Conservation (phyloP, 2,329 filamentous ascomycete genomes). For the Zalaria sp. region DNA sequence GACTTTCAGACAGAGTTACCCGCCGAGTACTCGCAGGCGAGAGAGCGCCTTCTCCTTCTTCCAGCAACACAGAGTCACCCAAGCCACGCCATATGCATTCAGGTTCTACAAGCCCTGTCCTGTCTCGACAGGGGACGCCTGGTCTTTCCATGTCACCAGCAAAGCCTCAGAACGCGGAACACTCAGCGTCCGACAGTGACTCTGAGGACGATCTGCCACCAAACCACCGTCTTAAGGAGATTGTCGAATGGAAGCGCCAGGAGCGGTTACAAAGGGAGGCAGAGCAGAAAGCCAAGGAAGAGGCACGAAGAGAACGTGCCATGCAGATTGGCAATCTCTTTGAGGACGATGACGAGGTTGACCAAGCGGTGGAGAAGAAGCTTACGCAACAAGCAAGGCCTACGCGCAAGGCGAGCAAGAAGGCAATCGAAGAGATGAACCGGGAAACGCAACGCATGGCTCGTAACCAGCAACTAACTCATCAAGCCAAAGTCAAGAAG, state of each 20-base stretch:
- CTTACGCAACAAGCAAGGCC: conserved; percentile 58
- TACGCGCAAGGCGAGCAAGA: conserved; percentile 79
- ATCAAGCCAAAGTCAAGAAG: conserved; percentile 77
- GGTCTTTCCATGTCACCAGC: conserved; percentile 4
- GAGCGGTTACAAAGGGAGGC: conserved; percentile 56
- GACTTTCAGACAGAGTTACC: background rate
- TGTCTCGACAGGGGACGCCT: background rate
- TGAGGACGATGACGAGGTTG: conserved; percentile 38
- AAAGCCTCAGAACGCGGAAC: background rate
- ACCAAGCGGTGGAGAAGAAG: conserved; percentile 26
- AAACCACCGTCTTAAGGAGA: conserved; percentile 47
- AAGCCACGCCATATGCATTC: background rate
- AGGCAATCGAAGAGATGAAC: conserved; percentile 87
- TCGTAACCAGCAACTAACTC: conserved; percentile 78
- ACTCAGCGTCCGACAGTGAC: conserved; percentile 10
- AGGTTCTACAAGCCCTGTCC: background rate
- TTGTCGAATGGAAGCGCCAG: conserved; percentile 59
- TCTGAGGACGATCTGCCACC: conserved; percentile 22
- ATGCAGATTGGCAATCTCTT: conserved; percentile 8
- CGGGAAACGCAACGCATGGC: conserved; percentile 85
- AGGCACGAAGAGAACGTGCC: conserved; percentile 15
- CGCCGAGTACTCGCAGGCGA: background rate
- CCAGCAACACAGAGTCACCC: background rate
- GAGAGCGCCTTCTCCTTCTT: background rate
- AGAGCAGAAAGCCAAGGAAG: conserved; percentile 28